Evolutionary conservation across 257 asterid genomes (phyloP).

Genomic region (Knoxia roxburghii): DNA sequence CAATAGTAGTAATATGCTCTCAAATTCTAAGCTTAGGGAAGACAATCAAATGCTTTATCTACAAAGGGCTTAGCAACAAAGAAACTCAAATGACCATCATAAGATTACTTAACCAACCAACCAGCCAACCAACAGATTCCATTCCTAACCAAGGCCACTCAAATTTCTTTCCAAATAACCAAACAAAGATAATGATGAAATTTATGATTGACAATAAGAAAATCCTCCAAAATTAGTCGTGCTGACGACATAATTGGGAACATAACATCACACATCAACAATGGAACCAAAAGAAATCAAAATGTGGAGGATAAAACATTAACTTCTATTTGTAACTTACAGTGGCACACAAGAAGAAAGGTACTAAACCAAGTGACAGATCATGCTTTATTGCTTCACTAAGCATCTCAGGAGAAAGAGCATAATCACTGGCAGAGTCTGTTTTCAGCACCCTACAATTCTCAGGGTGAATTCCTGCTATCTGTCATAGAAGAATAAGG

Average conservation of each 20-base stretch:
- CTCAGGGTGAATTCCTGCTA: slow-evolving; percentile 75
- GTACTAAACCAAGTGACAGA: slow-evolving; percentile 68
- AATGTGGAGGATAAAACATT: background rate
- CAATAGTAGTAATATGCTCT: background rate
- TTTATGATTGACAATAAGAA: no score
- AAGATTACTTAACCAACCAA: background rate
- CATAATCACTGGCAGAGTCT: slow-evolving; percentile 52
- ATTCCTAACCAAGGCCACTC: background rate
- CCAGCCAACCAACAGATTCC: background rate
- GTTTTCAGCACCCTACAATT: slow-evolving; percentile 69
- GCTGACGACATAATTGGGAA: background rate
- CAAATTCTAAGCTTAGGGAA: background rate
- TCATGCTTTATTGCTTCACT: slow-evolving; percentile 61
- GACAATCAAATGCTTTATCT: background rate
- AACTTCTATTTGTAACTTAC: slow-evolving; percentile 41
- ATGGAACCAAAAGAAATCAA: background rate
- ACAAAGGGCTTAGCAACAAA: background rate
- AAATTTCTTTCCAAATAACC: background rate
- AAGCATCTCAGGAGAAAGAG: slow-evolving; percentile 68
- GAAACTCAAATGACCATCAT: background rate
- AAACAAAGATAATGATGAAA: background rate
- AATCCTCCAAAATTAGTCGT: no score
- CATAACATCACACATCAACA: background rate
- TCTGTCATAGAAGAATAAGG: slow-evolving; percentile 43
- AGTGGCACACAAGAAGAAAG: slow-evolving; percentile 94